Conservation (phyloP, 2,329 filamentous ascomycete species). For the Juglanconis sp. region DNA sequence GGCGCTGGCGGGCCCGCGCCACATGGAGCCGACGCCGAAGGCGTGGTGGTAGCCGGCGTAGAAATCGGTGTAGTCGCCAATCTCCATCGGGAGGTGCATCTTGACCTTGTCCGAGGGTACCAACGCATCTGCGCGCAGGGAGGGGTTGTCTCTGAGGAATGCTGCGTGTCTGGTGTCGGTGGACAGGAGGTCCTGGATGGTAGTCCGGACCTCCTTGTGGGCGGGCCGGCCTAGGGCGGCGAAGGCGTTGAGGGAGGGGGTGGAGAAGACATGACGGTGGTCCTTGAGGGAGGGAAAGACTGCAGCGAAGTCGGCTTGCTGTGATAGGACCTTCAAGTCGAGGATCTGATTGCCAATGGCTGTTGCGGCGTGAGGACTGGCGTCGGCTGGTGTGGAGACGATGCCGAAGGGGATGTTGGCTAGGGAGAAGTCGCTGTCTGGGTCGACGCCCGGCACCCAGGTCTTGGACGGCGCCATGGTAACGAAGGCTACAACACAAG, state of each 20-base stretch:
- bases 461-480: constrained; percentile 17
- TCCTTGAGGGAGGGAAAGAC: constrained; percentile 21
- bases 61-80: constrained; percentile 84
- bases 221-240: constrained; percentile 67
- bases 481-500: neutral
- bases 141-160: constrained; percentile 59
- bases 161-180: constrained; percentile 56
- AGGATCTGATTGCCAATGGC: constrained; percentile 68
- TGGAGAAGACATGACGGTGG: constrained; percentile 22
- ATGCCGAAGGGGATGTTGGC: constrained; percentile 76
- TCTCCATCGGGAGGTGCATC: constrained; percentile 71
- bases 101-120: constrained; percentile 57
- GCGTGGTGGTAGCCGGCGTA: constrained; percentile 80
- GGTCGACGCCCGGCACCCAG: constrained; percentile 30
- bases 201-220: constrained; percentile 65
- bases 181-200: constrained; percentile 65
- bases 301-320: constrained; percentile 53
- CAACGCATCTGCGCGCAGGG: constrained; percentile 55
- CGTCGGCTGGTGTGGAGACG: constrained; percentile 52
- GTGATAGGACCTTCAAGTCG: constrained; percentile 61
- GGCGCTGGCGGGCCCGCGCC: constrained; percentile 69
- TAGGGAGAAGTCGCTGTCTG: constrained; percentile 65
- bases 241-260: constrained; percentile 51
- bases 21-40: constrained; percentile 63
- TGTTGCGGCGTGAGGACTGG: constrained; percentile 52